Evolutionary conservation across 2,329 filamentous ascomycete genomes (phyloP).

Genomic region (Fusarium subtropicale): DNA sequence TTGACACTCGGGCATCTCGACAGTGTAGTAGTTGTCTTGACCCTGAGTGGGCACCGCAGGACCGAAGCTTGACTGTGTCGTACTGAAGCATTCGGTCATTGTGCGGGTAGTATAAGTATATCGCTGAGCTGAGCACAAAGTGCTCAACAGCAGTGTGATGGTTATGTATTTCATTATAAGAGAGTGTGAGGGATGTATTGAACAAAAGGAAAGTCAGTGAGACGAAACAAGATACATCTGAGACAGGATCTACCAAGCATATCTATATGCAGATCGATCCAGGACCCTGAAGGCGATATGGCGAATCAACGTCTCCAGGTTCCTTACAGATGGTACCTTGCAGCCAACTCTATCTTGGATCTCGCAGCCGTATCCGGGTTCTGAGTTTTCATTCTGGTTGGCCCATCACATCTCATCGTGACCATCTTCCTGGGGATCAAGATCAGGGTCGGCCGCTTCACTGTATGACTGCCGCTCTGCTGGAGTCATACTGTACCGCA

Average conservation of each 20-base stretch:
- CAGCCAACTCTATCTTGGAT: constrained; percentile 35
- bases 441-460: constrained; percentile 21
- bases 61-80: constrained; percentile 41
- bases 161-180: constrained; percentile 35
- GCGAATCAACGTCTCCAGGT: constrained; percentile 25
- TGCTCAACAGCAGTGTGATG: constrained; percentile 16
- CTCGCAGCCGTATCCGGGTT: constrained; percentile 17
- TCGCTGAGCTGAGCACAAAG: constrained; percentile 28
- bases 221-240: constrained; percentile 12
- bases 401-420: constrained; percentile 8
- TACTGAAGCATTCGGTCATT: constrained; percentile 44
- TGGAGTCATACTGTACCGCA: background rate
- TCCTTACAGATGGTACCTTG: constrained; percentile 33
- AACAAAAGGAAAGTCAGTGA: constrained; percentile 11
- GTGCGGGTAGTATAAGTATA: constrained; percentile 45
- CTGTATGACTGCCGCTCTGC: background rate
- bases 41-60: constrained; percentile 42
- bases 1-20: constrained; percentile 44
- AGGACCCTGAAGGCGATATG: constrained; percentile 1
- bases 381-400: background rate
- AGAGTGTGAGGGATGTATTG: background rate
- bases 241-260: constrained; percentile 40
- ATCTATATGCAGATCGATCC: constrained; percentile 30
- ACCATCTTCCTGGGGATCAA: background rate
- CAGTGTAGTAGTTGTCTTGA: constrained; percentile 37